Evolutionary conservation across 306 rosid species (phyloP).

Genomic region (Sindora glabra): DNA sequence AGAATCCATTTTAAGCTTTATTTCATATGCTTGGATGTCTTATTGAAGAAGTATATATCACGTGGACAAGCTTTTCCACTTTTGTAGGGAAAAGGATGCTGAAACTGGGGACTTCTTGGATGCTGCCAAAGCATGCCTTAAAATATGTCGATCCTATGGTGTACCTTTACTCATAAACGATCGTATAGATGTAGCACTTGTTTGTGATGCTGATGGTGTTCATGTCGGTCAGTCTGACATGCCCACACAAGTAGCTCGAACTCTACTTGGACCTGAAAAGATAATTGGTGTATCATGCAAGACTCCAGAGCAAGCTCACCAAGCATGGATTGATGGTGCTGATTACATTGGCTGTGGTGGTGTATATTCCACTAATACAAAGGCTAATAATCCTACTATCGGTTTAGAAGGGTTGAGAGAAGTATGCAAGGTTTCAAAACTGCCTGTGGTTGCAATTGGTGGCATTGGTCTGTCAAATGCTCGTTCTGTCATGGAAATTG

Average conservation of each 20-base stretch:
- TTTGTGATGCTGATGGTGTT: slow-evolving; percentile 84
- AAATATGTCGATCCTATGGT: slow-evolving; percentile 63
- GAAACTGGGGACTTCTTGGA: slow-evolving; percentile 67
- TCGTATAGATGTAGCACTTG: slow-evolving; percentile 78
- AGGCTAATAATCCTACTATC: slow-evolving; percentile 57
- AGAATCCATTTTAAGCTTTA: no score
- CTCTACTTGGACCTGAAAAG: slow-evolving; percentile 73
- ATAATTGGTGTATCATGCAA: slow-evolving; percentile 92
- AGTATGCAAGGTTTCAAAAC: slow-evolving; percentile 59
- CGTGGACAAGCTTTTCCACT: neutral
- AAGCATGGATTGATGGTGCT: slow-evolving; percentile 82
- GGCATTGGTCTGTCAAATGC: slow-evolving; percentile 68
- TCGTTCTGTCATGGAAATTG: slow-evolving; percentile 52
- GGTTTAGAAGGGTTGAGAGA: slow-evolving; percentile 69
- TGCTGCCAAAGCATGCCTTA: slow-evolving; percentile 63
- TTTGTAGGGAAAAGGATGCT: slow-evolving; percentile 74
- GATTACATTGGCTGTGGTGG: slow-evolving; percentile 90
- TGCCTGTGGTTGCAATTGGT: slow-evolving; percentile 94
- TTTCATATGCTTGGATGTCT: no score
- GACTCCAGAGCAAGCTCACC: slow-evolving; percentile 74
- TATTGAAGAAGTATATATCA: no score
- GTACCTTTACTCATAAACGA: slow-evolving; percentile 80
- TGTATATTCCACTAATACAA: slow-evolving; percentile 75
- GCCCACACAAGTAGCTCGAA: slow-evolving; percentile 49
- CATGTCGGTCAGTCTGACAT: slow-evolving; percentile 96